Conservation (phyloP, 2,329 filamentous ascomycete species). For the Apiospora malaysiana region DNA sequence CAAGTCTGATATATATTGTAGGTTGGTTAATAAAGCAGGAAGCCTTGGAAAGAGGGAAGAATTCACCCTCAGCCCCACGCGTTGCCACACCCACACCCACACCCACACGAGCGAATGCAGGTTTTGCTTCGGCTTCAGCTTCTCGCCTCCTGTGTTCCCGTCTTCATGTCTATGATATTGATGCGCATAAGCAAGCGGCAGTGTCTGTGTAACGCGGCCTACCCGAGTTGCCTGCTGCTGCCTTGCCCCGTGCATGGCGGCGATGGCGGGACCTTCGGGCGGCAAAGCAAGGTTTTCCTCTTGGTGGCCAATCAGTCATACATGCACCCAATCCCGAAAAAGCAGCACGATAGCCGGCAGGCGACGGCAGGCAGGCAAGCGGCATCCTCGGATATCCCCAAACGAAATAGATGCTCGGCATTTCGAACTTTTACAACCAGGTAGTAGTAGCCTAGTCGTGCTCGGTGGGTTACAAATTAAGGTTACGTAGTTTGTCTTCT, state of each 20-base stretch:
- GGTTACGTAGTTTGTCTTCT: neutral
- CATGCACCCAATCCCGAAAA: neutral
- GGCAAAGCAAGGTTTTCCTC: constrained; percentile 3
- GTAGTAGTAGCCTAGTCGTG: neutral
- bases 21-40: neutral
- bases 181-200: neutral
- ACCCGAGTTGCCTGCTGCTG: neutral
- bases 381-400: neutral
- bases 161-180: too few relatives aligned
- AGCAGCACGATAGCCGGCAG: neutral
- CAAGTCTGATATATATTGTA: neutral
- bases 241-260: neutral
- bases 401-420: neutral
- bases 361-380: neutral
- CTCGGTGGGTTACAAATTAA: neutral
- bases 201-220: too few relatives aligned
- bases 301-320: constrained; percentile 15
- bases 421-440: neutral
- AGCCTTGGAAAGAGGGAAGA: neutral
- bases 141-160: neutral
- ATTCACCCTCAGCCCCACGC: neutral
- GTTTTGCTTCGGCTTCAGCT: constrained; percentile 1
- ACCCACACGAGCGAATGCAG: neutral
- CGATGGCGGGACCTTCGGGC: neutral
- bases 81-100: too few relatives aligned